A percentile compares a stretch with the other conserved stretches of the same genome.
Conservation (phyloP, 164 flowering plant genomes). For the Dillenia suffruticosa region DNA sequence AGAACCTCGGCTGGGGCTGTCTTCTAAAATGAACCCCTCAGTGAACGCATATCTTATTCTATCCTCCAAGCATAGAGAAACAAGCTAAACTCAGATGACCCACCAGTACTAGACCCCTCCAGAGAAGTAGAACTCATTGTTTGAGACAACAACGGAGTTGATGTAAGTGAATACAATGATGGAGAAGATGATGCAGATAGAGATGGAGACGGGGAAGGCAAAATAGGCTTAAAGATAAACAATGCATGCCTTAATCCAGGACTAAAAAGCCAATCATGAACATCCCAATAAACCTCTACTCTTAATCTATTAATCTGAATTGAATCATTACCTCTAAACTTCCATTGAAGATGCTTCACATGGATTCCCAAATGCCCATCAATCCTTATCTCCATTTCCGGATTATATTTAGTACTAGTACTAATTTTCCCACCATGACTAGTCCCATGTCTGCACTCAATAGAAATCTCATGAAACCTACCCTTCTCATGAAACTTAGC, state of each 20-base stretch:
- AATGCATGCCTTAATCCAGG: conserved; percentile 65
- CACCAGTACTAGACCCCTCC: conserved; percentile 25
- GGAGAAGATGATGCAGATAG: conserved; percentile 23
- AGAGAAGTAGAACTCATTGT: conserved; percentile 26
- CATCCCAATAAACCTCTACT: conserved; percentile 75
- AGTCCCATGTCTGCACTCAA: conserved; percentile 41
- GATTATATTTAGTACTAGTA: conserved; percentile 19
- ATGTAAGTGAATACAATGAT: conserved; percentile 18
- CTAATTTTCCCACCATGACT: conserved; percentile 3
- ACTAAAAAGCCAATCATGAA: conserved; percentile 74
- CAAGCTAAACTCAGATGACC: conserved; percentile 55
- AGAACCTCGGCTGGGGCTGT: too few relatives aligned
- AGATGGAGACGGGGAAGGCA: conserved; percentile 22
- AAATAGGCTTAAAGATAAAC: conserved; percentile 57
- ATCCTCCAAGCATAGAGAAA: conserved; percentile 77
- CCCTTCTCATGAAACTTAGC: conserved; percentile 54
- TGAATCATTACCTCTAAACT: conserved; percentile 67
- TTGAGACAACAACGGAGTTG: conserved; percentile 30
- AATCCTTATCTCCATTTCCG: conserved; percentile 69
- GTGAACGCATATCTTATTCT: conserved; percentile 21
- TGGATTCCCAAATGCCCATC: conserved; percentile 58
- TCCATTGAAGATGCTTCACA: conserved; percentile 75
- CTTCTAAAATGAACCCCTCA: background rate
- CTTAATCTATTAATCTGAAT: conserved; percentile 39
- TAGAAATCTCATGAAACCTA: conserved; percentile 49